Percentiles rank a stretch among this genome's conserved stretches.
These are phyloP conservation scores for Pittosporum tobira DNA, from an alignment of 129 eudicot genomes.

Conservation along the genomic window DNA sequence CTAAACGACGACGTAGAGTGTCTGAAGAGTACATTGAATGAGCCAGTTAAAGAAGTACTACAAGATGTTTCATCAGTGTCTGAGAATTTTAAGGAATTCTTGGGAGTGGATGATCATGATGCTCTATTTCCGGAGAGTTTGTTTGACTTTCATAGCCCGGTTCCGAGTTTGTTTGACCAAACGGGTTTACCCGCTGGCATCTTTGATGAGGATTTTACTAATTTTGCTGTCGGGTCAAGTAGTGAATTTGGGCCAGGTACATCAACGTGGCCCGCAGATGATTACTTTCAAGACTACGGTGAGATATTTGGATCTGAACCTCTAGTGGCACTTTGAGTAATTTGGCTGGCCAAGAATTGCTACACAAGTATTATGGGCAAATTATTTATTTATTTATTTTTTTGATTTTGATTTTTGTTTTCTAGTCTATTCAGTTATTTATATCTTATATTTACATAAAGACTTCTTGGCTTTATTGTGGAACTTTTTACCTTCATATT, in stretches of 20 bases:
- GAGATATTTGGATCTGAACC: constrained; percentile 94
- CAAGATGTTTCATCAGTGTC: constrained; percentile 22
- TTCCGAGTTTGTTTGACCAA: constrained; percentile 48
- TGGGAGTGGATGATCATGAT: constrained; percentile 13
- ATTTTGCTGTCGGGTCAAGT: constrained; percentile 18
- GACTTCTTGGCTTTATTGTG: too few relatives aligned
- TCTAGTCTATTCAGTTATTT: too few relatives aligned
- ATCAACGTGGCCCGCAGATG: constrained; percentile 35
- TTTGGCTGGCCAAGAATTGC: too few relatives aligned
- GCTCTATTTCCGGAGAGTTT: constrained; percentile 32
- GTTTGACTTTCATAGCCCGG: constrained; percentile 37
- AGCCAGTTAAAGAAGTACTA: constrained; percentile 15
- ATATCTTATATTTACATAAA: too few relatives aligned
- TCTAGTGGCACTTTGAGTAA: constrained; percentile 47
- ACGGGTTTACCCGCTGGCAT: constrained; percentile 14
- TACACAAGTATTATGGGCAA: too few relatives aligned
- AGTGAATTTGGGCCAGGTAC: constrained; percentile 33
- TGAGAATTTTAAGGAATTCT: constrained; percentile 29
- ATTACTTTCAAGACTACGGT: constrained; percentile 55
- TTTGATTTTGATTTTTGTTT: too few relatives aligned
- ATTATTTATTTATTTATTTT: too few relatives aligned
- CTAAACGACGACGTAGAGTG: background rate
- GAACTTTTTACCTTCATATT: too few relatives aligned
- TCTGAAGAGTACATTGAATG: constrained; percentile 19
- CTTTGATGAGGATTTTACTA: constrained; percentile 20